Base-by-base conservation (phyloP, 495 filamentous ascomycete species). In the Neurospora tetraspora region DNA sequence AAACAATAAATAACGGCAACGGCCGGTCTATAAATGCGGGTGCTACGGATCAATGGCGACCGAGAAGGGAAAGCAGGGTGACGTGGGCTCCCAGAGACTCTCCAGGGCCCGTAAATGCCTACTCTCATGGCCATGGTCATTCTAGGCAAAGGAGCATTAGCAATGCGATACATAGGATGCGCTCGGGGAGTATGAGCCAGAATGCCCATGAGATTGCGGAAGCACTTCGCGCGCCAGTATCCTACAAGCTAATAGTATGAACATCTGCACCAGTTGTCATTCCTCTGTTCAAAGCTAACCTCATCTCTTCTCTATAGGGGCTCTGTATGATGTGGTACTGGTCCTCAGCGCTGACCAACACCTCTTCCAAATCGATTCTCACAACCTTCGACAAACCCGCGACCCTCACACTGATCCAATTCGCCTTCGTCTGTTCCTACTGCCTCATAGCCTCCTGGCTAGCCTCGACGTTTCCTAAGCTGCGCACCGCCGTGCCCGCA, bases 351-450 rank as follows among this genome's bases (percentile, higher is more conserved):
- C 83, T 98, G 74, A 97, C 96, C 72, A 99, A 98, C 81, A 97
- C 94, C 0, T 98, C 96, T 71, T 98, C 96, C 43, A 98, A 98
- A 83, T 91, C 94, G 11, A 98, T 99, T 78, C 87, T 99, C 72
- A 98, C 94, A 76, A 91, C 94, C 40, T 94, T 98, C 73, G 90
- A 93, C 39, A 93, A 92, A 80, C 96, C 96, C 12, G 91, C 97
- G 27, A 99, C 96, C 34, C 87, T 99, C 77, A 99, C 96, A 8
- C 84, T 98, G 65, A 86, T 98, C 76, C 96, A 99, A 87, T 99
- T 99, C 82, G 92, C 88, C 47, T 94, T 97, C 77, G 96, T 98
- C 16, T 92, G 93, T 20, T 86, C 89, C 68, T 97, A 93, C 89
- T 99, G 96, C 80, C 75, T 98, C 71, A 78, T 92, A 70, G 88